Evolutionary conservation across 2,329 filamentous ascomycete species (phyloP).

Genomic region (Paecilomyces dactylethromorphus): DNA sequence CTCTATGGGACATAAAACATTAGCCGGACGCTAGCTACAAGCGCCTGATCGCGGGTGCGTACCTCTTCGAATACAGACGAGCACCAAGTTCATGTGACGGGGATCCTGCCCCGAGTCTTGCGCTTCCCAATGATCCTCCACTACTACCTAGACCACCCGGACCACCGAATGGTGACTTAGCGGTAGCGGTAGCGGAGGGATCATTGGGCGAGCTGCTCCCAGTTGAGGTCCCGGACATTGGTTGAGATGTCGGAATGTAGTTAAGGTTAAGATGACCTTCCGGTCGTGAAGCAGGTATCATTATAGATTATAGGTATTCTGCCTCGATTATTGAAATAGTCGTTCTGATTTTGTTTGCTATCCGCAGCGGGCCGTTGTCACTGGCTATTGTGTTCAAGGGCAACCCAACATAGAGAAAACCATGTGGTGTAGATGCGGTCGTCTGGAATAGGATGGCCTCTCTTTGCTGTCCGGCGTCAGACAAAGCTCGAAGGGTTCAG

Average conservation of each 20-base stretch:
- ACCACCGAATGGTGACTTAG: constrained; percentile 68
- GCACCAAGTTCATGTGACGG: constrained; percentile 86
- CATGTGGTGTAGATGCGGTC: constrained; percentile 13
- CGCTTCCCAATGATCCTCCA: constrained; percentile 46
- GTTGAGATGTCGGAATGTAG: constrained; percentile 64
- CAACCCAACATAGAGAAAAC: constrained; percentile 13
- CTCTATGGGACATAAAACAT: constrained; percentile 46
- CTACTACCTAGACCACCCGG: constrained; percentile 53
- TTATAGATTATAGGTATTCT: constrained; percentile 66
- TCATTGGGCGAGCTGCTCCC: constrained; percentile 77
- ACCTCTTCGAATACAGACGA: constrained; percentile 88
- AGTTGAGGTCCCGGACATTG: constrained; percentile 72
- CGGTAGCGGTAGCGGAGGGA: constrained; percentile 53
- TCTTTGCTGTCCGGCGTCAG: not conserved
- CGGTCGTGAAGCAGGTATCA: constrained; percentile 74
- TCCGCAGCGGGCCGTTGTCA: not conserved
- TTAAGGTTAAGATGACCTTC: constrained; percentile 78
- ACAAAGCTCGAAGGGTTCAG: not conserved
- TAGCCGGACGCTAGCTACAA: constrained; percentile 2
- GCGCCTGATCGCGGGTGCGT: constrained; percentile 31
- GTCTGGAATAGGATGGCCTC: not conserved
- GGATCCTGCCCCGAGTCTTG: constrained; percentile 83
- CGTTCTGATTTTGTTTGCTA: not conserved
- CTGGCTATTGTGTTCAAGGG: constrained; percentile 13
- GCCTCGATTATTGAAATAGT: constrained; percentile 1